Conservation (phyloP, 257 asterid species). For the Jacaranda copaia region DNA sequence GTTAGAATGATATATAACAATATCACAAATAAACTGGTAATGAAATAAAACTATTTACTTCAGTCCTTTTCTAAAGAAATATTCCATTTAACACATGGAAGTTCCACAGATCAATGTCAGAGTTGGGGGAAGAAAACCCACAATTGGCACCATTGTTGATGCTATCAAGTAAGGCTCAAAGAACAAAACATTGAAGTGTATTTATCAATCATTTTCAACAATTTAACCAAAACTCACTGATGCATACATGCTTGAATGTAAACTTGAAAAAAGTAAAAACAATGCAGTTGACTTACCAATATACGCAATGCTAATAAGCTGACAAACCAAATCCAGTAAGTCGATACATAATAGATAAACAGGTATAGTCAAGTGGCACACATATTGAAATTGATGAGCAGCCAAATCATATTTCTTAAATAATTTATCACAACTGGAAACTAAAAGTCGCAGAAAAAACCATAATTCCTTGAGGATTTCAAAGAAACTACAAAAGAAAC, state of each 20-base stretch:
- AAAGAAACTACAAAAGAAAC: neutral
- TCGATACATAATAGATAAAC: neutral
- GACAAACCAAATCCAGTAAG: neutral
- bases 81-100: neutral
- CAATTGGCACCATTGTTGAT: neutral
- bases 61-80: neutral
- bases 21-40: slow-evolving; percentile 1
- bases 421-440: neutral
- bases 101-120: neutral
- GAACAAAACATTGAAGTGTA: neutral
- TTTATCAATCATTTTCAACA: slow-evolving; percentile 7
- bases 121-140: neutral
- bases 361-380: neutral
- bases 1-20: slow-evolving; percentile 25
- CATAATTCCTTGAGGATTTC: neutral
- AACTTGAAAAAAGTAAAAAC: neutral
- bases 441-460: neutral
- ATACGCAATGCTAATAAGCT: neutral
- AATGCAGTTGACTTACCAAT: neutral
- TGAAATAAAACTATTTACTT: neutral
- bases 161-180: neutral
- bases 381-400: neutral
- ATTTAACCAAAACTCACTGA: neutral
- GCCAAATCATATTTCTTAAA: neutral
- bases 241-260: neutral